Conservation (phyloP, 2,329 filamentous ascomycete genomes). For the Orbilia brochopaga region DNA sequence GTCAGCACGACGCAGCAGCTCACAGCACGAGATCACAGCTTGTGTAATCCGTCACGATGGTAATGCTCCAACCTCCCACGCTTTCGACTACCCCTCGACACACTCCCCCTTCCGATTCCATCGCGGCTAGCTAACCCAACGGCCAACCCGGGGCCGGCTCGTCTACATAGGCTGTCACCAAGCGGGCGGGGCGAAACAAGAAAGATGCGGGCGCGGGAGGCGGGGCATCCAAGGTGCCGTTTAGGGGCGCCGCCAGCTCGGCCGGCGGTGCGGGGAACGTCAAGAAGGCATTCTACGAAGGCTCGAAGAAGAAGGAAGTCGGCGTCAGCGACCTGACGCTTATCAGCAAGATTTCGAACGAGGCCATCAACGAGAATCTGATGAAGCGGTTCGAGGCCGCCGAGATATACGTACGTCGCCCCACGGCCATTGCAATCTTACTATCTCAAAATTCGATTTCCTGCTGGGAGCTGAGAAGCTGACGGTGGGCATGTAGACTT, state of each 20-base stretch:
- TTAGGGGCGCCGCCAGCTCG: slow-evolving; percentile 57
- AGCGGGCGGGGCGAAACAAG: slow-evolving; percentile 65
- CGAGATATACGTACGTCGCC: slow-evolving; percentile 80
- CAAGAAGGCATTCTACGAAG: slow-evolving; percentile 95
- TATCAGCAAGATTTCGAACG: slow-evolving; percentile 97
- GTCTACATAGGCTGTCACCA: slow-evolving; percentile 62
- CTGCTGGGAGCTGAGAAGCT: neutral
- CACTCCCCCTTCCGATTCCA: neutral
- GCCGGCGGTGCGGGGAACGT: slow-evolving; percentile 70
- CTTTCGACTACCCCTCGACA: slow-evolving; percentile 16
- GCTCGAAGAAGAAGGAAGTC: slow-evolving; percentile 98
- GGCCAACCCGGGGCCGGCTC: neutral
- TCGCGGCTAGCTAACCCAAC: slow-evolving; percentile 34
- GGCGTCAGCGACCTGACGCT: slow-evolving; percentile 96
- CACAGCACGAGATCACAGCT: slow-evolving; percentile 23
- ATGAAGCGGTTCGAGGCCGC: slow-evolving; percentile 97
- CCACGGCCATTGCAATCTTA: slow-evolving; percentile 77
- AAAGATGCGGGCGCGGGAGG: slow-evolving; percentile 60
- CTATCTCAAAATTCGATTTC: neutral
- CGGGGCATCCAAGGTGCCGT: slow-evolving; percentile 56
- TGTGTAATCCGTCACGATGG: slow-evolving; percentile 38
- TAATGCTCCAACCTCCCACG: slow-evolving; percentile 11
- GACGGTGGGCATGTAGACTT: slow-evolving; percentile 72
- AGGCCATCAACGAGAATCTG: slow-evolving; percentile 98
- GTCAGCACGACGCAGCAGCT: slow-evolving; percentile 14